Percentiles rank a stretch among this genome's conserved stretches.
Evolutionary conservation across 2,329 filamentous ascomycete species (phyloP).

Genomic region (Fusarium bactridioides): DNA sequence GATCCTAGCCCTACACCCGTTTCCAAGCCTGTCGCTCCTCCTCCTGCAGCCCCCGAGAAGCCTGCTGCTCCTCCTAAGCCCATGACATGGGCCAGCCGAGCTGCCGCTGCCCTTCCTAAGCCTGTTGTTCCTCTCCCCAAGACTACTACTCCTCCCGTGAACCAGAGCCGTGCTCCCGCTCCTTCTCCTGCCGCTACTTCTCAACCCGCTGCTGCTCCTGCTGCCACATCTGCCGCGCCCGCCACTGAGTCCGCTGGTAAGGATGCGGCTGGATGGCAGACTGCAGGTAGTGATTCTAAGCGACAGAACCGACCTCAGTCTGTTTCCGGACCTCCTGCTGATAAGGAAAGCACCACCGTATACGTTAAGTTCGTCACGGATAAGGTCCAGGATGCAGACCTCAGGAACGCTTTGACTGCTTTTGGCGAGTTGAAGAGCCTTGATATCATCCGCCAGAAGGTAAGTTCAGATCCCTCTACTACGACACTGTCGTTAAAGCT

Average conservation of each 20-base stretch:
- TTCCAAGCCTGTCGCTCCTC: constrained; percentile 40
- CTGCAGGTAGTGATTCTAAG: constrained; percentile 83
- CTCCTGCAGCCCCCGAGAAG: constrained; percentile 52
- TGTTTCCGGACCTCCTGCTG: constrained; percentile 63
- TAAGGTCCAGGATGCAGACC: constrained; percentile 77
- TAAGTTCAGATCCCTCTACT: constrained; percentile 50
- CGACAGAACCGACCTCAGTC: constrained; percentile 80
- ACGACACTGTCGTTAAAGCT: background rate
- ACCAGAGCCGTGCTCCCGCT: constrained; percentile 61
- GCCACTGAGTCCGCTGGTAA: constrained; percentile 55
- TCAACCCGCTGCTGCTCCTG: constrained; percentile 49
- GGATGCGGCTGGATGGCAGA: constrained; percentile 78
- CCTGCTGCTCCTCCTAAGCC: constrained; percentile 62
- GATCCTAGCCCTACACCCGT: constrained; percentile 65
- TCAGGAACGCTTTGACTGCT: constrained; percentile 74
- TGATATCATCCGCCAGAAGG: constrained; percentile 85
- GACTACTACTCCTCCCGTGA: constrained; percentile 61
- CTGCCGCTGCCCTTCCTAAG: constrained; percentile 64
- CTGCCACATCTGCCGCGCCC: constrained; percentile 49
- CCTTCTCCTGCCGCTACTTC: constrained; percentile 49
- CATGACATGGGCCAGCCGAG: constrained; percentile 78
- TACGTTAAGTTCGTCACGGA: constrained; percentile 98
- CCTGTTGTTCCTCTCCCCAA: constrained; percentile 65
- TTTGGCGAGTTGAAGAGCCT: constrained; percentile 78
- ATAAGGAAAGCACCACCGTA: constrained; percentile 80